Evolutionary conservation across 2,329 filamentous ascomycete genomes (phyloP).

Genomic region (Aspergillus sp.): DNA sequence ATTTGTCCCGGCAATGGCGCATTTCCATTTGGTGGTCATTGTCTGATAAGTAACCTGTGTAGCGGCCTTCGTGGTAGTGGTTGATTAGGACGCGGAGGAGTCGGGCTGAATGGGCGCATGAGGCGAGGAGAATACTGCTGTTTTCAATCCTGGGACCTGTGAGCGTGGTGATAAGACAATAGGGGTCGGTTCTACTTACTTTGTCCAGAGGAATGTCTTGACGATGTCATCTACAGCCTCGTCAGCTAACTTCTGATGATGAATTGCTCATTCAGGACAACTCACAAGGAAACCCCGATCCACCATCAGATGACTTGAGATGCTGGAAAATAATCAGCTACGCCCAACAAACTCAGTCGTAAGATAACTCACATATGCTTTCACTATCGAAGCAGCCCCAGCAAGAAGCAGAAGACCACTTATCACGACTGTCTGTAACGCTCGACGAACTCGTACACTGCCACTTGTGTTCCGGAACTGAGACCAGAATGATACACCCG

Average conservation of each 20-base stretch:
- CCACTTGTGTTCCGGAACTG: slow-evolving; percentile 25
- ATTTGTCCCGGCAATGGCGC: slow-evolving; percentile 8
- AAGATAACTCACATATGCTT: slow-evolving; percentile 24
- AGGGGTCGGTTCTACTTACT: slow-evolving; percentile 17
- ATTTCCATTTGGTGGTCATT: slow-evolving; percentile 13
- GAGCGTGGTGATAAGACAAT: not conserved
- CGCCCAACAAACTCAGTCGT: not conserved
- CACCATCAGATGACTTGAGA: not conserved
- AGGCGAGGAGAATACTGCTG: slow-evolving; percentile 31
- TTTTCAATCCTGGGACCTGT: slow-evolving; percentile 27
- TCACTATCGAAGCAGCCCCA: slow-evolving; percentile 30
- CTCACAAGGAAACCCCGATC: not conserved
- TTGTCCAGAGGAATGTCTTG: slow-evolving; percentile 30
- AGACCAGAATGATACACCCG: not conserved
- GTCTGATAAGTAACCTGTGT: slow-evolving; percentile 16
- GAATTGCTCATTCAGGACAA: not conserved
- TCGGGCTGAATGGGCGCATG: slow-evolving; percentile 27
- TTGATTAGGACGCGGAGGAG: slow-evolving; percentile 26
- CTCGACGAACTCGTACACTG: slow-evolving; percentile 12
- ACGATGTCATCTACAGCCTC: slow-evolving; percentile 24
- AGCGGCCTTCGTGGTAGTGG: slow-evolving; percentile 13
- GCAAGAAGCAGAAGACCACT: slow-evolving; percentile 30
- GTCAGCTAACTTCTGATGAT: not conserved
- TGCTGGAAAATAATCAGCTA: not conserved
- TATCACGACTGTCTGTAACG: slow-evolving; percentile 31